Conservation (phyloP, 257 asterid genomes). For the Haberlea rhodopensis region DNA sequence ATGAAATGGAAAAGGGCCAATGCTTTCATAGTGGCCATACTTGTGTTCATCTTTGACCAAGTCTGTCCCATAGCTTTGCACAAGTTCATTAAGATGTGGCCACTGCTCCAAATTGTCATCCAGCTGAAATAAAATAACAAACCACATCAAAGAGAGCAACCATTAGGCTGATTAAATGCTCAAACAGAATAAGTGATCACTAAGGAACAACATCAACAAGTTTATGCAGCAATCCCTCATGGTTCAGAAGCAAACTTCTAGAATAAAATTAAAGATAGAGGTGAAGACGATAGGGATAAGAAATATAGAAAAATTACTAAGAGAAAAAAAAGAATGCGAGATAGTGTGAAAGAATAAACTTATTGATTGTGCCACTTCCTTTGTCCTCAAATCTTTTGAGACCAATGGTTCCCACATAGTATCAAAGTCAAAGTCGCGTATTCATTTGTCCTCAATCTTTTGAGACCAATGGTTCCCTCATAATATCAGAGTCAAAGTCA, state of each 20-base stretch:
- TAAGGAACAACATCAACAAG: constrained; percentile 16
- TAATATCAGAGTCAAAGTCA: too few relatives aligned
- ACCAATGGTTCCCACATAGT: too few relatives aligned
- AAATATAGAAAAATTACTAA: background rate
- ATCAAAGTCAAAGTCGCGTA: too few relatives aligned
- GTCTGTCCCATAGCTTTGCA: constrained; percentile 88
- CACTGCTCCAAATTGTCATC: constrained; percentile 97
- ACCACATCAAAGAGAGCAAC: constrained; percentile 13
- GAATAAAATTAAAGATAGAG: constrained; percentile 3
- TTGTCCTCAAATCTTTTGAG: too few relatives aligned
- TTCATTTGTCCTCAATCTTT: too few relatives aligned
- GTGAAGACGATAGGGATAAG: background rate
- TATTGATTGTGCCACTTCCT: too few relatives aligned
- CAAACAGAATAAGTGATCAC: constrained; percentile 17
- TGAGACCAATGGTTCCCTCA: too few relatives aligned
- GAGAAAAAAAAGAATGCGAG: background rate
- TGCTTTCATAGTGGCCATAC: constrained; percentile 90
- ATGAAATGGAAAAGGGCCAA: constrained; percentile 61
- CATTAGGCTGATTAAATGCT: constrained; percentile 8
- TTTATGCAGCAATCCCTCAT: constrained; percentile 21
- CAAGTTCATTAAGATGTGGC: constrained; percentile 97
- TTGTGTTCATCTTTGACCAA: constrained; percentile 88
- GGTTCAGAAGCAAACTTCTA: background rate
- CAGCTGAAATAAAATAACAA: constrained; percentile 40
- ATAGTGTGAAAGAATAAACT: too few relatives aligned